A percentile compares a stretch with the other conserved stretches of the same genome.
Evolutionary conservation across 2,329 filamentous ascomycete species (phyloP).

Genomic region (Lizonia empirigonia): DNA sequence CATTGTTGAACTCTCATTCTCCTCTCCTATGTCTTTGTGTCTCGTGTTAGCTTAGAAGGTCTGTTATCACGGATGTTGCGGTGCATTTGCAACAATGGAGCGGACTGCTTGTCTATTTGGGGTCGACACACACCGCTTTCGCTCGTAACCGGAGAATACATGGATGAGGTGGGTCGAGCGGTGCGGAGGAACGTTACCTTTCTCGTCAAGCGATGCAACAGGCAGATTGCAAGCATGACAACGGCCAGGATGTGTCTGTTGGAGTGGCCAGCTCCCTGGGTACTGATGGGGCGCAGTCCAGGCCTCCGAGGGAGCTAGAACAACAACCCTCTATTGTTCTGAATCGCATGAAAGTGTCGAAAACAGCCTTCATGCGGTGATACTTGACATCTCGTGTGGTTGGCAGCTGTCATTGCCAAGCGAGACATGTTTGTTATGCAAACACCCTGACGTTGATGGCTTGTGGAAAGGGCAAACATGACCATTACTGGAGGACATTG

Average conservation of each 20-base stretch:
- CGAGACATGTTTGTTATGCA: conserved; percentile 13
- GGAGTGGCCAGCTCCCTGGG: conserved; percentile 3
- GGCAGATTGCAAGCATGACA: conserved; percentile 14
- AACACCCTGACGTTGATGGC: conserved; percentile 1
- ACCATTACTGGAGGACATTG: not conserved
- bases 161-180: conserved; percentile 1
- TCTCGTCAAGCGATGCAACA: conserved; percentile 8
- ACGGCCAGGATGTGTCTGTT: conserved; percentile 8
- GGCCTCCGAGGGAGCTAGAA: conserved; percentile 2
- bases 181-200: not conserved
- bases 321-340: not conserved
- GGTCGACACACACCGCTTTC: conserved; percentile 13
- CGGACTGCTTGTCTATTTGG: not conserved
- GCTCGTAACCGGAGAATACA: conserved; percentile 10
- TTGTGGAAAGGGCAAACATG: not conserved
- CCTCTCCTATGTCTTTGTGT: conserved; percentile 1
- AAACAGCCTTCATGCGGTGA: conserved; percentile 7
- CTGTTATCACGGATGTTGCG: conserved; percentile 2
- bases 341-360: not conserved
- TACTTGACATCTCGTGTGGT: conserved; percentile 7
- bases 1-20: not conserved
- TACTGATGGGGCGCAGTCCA: conserved; percentile 14
- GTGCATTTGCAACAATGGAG: conserved; percentile 1
- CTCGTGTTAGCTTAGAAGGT: not conserved
- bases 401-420: conserved; percentile 9